Evolutionary conservation across 164 flowering plant genomes (phyloP), one percentile per base, ranked within the genome.

Genomic region (Vitis riparia): DNA sequence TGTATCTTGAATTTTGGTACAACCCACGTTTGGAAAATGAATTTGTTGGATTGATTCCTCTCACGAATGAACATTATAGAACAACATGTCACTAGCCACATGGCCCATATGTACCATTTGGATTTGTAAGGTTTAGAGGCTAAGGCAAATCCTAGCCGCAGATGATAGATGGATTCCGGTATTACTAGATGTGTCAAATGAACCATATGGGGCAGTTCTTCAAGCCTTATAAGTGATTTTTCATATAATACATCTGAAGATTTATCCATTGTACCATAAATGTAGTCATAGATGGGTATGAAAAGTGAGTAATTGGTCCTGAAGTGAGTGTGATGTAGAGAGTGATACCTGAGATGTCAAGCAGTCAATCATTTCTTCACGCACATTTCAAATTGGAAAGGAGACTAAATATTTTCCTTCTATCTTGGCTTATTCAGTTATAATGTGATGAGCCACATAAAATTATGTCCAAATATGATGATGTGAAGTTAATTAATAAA

Each of bases 121-220:
- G 88, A 74, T 11, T 73, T 61, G 52, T 86, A 75, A 5, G 96
- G 96, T 16, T 75, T 58, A 0, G 92, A 81, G 17, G 98, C 94
- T 29, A 88, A 67, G 17, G 82, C 72, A 0, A 90, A 84, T 9
- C 92, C 97, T 1, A 85, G 74, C 49, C 87, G 81, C 3, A 86
- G 75, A 66, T 89, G 93, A 51, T 86, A 91, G 55, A 92, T 78
- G n/a, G 95, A 89, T 29, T 86, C 82, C 0, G 87, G 82, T 1
- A 87, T 89, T 0, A 95, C 90, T 11, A 88, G 82, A 69, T 92
- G 95, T 0, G 90, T 92, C 23, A 92, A 71, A 67, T 92, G 86
- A 51, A 92, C 91, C 11, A 86, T 91, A 60, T 90, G 79, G 1
- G 85, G 81, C 11, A 62, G 30, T 12, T 88, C 88, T 47, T 73